A percentile compares a stretch with the other conserved stretches of the same genome.
These are phyloP conservation scores for Solanum megistacrolobum DNA, from an alignment of 257 asterid species.

Conservation along the genomic window DNA sequence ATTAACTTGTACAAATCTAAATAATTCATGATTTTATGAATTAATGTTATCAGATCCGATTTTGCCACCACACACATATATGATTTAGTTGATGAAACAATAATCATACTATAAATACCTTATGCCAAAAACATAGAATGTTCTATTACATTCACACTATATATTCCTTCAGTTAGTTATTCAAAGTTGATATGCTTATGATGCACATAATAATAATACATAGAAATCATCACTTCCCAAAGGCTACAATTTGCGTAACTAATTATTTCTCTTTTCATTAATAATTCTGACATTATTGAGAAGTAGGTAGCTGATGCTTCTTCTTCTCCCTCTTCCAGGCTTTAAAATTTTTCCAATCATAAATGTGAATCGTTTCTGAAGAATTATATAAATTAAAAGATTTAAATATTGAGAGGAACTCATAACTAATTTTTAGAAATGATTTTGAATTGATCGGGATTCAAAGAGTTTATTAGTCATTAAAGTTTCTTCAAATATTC, in stretches of 20 bases:
- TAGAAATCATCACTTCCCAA: background rate
- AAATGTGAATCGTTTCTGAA: too few relatives aligned
- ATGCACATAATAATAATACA: background rate
- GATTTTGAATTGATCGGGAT: too few relatives aligned
- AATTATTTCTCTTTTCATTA: background rate
- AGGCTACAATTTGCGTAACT: background rate
- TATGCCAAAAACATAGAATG: background rate
- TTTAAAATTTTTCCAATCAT: too few relatives aligned
- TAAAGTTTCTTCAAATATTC: too few relatives aligned
- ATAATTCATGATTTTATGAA: too few relatives aligned
- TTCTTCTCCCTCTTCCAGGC: too few relatives aligned
- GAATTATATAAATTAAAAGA: too few relatives aligned
- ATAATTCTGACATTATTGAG: background rate
- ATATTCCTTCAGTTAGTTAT: background rate
- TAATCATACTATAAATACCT: background rate
- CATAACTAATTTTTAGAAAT: too few relatives aligned
- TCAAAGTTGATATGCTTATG: background rate
- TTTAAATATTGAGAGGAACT: too few relatives aligned
- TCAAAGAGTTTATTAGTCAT: too few relatives aligned
- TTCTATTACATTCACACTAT: background rate
- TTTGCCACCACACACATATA: too few relatives aligned
- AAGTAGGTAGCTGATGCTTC: background rate
- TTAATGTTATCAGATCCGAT: background rate
- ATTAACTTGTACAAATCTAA: too few relatives aligned
- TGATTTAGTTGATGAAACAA: background rate